phyloP scores from a whole-genome alignment of 352 stramenopile genomes.

The Aphanomyces stellatus region DNA sequence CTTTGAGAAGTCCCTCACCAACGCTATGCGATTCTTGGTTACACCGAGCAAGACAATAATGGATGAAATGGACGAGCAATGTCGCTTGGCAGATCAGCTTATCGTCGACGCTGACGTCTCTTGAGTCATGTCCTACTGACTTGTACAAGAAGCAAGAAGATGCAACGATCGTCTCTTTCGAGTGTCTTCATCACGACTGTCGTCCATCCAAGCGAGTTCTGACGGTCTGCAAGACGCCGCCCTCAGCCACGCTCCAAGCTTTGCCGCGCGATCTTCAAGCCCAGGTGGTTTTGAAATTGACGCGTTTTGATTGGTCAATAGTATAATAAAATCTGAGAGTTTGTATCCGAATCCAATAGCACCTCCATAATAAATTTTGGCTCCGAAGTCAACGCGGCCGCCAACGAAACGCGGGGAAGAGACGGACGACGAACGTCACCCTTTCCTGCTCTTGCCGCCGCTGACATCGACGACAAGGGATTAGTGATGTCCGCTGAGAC shows the following conservation, averaged over 20 bases:
- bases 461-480: not conserved
- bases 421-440: not conserved
- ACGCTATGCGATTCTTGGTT: too few species aligned
- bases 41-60: too few species aligned
- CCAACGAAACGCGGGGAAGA: not conserved
- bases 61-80: too few species aligned
- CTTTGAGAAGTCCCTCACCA: too few species aligned
- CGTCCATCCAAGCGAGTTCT: not conserved
- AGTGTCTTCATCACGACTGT: not conserved
- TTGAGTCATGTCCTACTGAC: too few species aligned
- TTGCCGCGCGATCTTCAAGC: not conserved
- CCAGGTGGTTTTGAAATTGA: not conserved
- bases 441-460: not conserved
- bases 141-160: too few species aligned
- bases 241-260: not conserved
- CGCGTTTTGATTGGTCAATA: not conserved
- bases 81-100: too few species aligned
- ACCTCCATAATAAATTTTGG: not conserved
- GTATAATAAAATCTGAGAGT: not conserved
- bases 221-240: too few species aligned
- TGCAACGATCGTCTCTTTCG: too few species aligned
- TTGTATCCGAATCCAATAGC: not conserved
- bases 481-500: conserved; percentile 2
- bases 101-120: not conserved
- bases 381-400: too few species aligned